phyloP scores from a whole-genome alignment of 176 grass and related monocot species.

The Cenchrus americanus region DNA sequence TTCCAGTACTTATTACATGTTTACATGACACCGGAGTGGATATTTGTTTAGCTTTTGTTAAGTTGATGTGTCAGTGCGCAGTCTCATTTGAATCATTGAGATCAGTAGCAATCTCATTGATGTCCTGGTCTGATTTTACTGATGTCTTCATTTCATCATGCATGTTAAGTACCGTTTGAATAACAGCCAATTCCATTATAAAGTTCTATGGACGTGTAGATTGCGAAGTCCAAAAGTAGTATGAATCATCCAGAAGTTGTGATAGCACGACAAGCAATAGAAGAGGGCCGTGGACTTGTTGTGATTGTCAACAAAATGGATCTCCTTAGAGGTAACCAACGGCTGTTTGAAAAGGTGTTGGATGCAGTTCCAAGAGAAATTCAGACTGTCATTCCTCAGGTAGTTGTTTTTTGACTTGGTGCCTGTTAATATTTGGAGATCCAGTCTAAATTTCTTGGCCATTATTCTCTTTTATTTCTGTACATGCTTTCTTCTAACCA shows the following conservation, averaged over 20 bases:
- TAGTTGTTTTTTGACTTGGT: conserved; percentile 4
- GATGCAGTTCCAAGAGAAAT: conserved; percentile 88
- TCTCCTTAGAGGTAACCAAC: conserved; percentile 74
- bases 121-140: neutral
- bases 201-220: conserved; percentile 58
- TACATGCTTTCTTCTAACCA: neutral
- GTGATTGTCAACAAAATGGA: conserved; percentile 99
- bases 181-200: conserved; percentile 20
- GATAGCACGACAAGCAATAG: conserved; percentile 89
- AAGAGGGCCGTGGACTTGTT: conserved; percentile 93
- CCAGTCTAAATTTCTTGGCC: too few species aligned
- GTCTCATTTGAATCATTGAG: conserved; percentile 24
- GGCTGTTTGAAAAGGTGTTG: conserved; percentile 66
- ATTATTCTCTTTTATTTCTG: neutral
- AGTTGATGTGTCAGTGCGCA: conserved; percentile 2
- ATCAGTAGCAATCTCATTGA: neutral
- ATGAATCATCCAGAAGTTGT: conserved; percentile 89
- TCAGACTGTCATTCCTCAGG: conserved; percentile 91
- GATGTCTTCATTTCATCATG: neutral
- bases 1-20: conserved; percentile 16
- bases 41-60: conserved; percentile 10
- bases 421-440: too few species aligned
- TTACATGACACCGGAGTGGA: neutral
- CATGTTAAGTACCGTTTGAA: conserved; percentile 32
- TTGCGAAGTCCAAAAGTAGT: conserved; percentile 77